Conservation (phyloP, 805 yeast species). For the Starmerella bacillaris region DNA sequence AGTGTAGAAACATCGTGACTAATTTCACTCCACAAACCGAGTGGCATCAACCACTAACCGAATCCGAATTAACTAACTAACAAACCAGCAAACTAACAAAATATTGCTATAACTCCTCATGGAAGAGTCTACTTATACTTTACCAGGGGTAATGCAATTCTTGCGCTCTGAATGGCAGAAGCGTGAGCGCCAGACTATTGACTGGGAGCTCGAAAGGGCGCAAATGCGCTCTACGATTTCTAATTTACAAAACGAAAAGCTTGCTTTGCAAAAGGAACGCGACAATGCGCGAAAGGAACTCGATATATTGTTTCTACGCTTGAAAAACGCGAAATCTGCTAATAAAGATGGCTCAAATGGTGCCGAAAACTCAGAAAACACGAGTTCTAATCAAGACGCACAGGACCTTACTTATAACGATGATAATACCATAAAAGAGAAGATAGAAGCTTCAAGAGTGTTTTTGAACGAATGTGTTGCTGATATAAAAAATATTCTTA, state of each 20-base stretch:
- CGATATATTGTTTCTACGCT: constrained; percentile 6
- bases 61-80: too few relatives aligned
- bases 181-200: constrained; percentile 41
- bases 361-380: background rate
- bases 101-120: too few relatives aligned
- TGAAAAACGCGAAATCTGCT: background rate
- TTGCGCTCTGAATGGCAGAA: constrained; percentile 45
- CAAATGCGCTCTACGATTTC: constrained; percentile 39
- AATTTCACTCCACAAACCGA: too few relatives aligned
- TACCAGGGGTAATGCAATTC: constrained; percentile 43
- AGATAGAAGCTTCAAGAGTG: background rate
- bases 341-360: background rate
- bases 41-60: too few relatives aligned
- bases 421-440: background rate
- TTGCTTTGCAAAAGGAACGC: constrained; percentile 20
- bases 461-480: background rate
- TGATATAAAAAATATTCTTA: background rate
- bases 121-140: constrained; percentile 21
- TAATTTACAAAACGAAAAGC: constrained; percentile 36
- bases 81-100: too few relatives aligned
- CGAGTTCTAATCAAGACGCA: too few relatives aligned
- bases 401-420: too few relatives aligned
- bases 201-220: constrained; percentile 42
- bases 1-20: too few relatives aligned
- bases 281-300: constrained; percentile 6